Evolutionary conservation across 768 basidiomycete species (phyloP).

Genomic region (Lentinula sp.): DNA sequence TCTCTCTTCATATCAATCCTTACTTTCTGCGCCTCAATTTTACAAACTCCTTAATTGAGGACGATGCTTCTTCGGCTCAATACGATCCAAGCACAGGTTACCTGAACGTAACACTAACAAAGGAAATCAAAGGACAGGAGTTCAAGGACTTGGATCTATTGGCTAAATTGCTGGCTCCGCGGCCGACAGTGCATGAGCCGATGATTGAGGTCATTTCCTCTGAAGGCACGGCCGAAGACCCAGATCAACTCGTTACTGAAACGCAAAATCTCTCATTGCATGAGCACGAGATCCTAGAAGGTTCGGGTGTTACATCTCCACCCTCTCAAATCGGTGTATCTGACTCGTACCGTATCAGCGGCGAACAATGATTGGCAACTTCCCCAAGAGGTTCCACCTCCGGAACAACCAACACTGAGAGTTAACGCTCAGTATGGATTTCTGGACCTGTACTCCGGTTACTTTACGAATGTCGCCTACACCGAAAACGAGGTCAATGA

Average conservation of each 20-base stretch:
- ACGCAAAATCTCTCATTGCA: constrained; percentile 44
- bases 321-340: neutral
- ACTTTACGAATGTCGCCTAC: constrained; percentile 66
- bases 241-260: constrained; percentile 34
- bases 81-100: constrained; percentile 80
- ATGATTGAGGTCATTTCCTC: constrained; percentile 57
- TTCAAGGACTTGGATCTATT: constrained; percentile 78
- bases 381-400: constrained; percentile 52
- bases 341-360: constrained; percentile 33
- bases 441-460: constrained; percentile 66
- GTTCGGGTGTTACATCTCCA: constrained; percentile 22
- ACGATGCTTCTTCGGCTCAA: constrained; percentile 62
- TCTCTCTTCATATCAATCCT: constrained; percentile 75
- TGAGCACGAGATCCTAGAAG: constrained; percentile 53
- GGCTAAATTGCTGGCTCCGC: constrained; percentile 71
- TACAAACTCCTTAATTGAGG: constrained; percentile 56
- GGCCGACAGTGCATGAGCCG: constrained; percentile 26
- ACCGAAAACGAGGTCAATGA: constrained; percentile 82
- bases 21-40: constrained; percentile 83
- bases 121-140: constrained; percentile 55
- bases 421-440: constrained; percentile 65
- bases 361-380: constrained; percentile 76
- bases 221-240: constrained; percentile 22
- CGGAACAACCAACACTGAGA: constrained; percentile 32
- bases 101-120: constrained; percentile 67